Evolutionary conservation across 2,329 filamentous ascomycete species (phyloP).

Genomic region (Fusarium algeriense): DNA sequence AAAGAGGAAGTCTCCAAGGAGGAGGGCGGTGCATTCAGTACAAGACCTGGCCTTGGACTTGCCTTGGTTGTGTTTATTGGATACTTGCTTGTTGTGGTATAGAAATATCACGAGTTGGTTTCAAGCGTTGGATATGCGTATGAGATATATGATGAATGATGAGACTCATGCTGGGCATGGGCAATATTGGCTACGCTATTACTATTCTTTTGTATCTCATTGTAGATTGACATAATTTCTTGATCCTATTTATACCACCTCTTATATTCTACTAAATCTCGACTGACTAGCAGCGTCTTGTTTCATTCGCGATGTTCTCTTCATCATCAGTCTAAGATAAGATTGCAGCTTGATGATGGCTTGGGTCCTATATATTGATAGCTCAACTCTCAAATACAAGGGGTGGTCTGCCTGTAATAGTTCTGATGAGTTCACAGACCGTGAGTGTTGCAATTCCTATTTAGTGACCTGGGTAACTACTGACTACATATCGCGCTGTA

Average conservation of each 20-base stretch:
- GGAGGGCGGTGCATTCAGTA: conserved; percentile 27
- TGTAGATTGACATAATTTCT: conserved; percentile 9
- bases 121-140: background rate
- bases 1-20: conserved; percentile 52
- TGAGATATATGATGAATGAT: conserved; percentile 9
- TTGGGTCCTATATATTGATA: too few species aligned
- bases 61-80: conserved; percentile 31
- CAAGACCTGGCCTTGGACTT: conserved; percentile 31
- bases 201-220: conserved; percentile 14
- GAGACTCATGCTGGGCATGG: conserved; percentile 31
- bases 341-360: background rate
- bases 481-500: too few species aligned
- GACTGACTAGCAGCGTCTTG: background rate
- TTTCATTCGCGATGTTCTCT: background rate
- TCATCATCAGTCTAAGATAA: background rate
- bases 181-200: conserved; percentile 5
- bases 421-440: too few species aligned
- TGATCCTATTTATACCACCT: conserved; percentile 9
- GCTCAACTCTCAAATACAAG: too few species aligned
- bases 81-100: conserved; percentile 32
- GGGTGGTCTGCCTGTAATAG: too few species aligned
- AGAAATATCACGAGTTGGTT: background rate
- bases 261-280: background rate
- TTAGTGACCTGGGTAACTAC: too few species aligned
- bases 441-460: too few species aligned